Evolutionary conservation across 352 stramenopile species (phyloP), one percentile per base, ranked within the genome.

Genomic region (Pythium sp.): DNA sequence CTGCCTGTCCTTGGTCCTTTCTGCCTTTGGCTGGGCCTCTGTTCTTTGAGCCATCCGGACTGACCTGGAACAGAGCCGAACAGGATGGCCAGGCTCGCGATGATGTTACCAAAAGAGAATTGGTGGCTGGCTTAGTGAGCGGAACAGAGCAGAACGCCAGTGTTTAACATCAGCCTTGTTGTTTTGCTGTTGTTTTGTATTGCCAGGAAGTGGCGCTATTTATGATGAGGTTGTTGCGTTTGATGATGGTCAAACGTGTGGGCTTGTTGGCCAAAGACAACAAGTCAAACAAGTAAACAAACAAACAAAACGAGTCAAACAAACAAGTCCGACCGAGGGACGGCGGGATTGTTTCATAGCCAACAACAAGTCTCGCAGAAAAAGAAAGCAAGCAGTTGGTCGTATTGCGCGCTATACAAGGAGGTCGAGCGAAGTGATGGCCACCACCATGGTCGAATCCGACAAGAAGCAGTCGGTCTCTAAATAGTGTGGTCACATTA

Each of bases 11-110:
- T 9, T 9, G 8, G 8, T 11, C 41, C 18, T 49, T 55, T 14
- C 18, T 54, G 46, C 20, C 9, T 55, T 55, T 46, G 38, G 38
- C 38, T 46, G 7, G n/a, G 20, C 47, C 7, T 28, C 47, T 26
- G 20, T 54, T 54, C 47, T 26, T 22, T 54, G 6, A 3, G 9
- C 20, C 20, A 26, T 26, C n/a, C 11, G 0, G 49, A 56, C 49
- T 46, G 38, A 4, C 2, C 38, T 56, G 49, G n/a, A 49, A 63
- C 58, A 63, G 58, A 53, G 47, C 36, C 43, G 43, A 49, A 51
- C 43, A 18, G 43, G 18, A 20, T 20, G 46, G 8, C 20, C 43
- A 53, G 2, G 49, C 8, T 56, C 9, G 22, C n/a, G 49, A 56
- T 14, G 49, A 18, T 51, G 18, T 9, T 36, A 20, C 51, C 18